A percentile compares a stretch with the other conserved stretches of the same genome.
Conservation (phyloP, 2,329 filamentous ascomycete species). For the Fusarium falciforme region DNA sequence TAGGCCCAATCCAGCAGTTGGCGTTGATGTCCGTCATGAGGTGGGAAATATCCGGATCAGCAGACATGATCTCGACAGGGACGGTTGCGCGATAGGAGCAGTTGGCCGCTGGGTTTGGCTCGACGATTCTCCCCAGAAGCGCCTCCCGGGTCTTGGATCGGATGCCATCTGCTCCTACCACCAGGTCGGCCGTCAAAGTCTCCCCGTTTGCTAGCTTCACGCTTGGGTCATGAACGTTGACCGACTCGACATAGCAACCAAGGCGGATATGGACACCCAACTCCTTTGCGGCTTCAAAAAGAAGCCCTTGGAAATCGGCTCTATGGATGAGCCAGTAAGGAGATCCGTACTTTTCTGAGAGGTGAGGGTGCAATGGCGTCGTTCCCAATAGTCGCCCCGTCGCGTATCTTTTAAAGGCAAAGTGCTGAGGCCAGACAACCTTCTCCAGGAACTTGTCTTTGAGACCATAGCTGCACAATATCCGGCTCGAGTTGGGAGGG, state of each 20-base stretch:
- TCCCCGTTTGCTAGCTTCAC: not conserved
- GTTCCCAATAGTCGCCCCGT: not conserved
- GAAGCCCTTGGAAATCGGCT: not conserved
- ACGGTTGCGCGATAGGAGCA: slow-evolving; percentile 7
- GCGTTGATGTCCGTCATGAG: not conserved
- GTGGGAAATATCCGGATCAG: not conserved
- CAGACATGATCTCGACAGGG: not conserved
- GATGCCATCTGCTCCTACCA: not conserved
- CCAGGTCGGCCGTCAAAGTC: not conserved
- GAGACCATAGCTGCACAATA: not conserved
- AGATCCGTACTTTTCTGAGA: not conserved
- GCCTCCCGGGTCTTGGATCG: not conserved
- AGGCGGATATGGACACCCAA: not conserved
- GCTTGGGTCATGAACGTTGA: not conserved
- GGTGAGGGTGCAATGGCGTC: slow-evolving; percentile 1
- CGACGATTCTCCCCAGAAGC: not conserved
- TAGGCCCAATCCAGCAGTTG: not conserved
- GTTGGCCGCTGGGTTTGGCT: not conserved
- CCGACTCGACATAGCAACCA: not conserved
- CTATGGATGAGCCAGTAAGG: slow-evolving; percentile 11
- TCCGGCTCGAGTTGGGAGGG: not conserved
- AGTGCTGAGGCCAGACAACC: not conserved
- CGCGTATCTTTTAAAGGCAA: not conserved
- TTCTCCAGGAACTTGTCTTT: not conserved
- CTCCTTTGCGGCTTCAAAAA: not conserved